A percentile compares a stretch with the other conserved stretches of the same genome.
These are phyloP conservation scores for Thalassiosira gravida DNA, from an alignment of 352 stramenopile species.

Conservation along the genomic window DNA sequence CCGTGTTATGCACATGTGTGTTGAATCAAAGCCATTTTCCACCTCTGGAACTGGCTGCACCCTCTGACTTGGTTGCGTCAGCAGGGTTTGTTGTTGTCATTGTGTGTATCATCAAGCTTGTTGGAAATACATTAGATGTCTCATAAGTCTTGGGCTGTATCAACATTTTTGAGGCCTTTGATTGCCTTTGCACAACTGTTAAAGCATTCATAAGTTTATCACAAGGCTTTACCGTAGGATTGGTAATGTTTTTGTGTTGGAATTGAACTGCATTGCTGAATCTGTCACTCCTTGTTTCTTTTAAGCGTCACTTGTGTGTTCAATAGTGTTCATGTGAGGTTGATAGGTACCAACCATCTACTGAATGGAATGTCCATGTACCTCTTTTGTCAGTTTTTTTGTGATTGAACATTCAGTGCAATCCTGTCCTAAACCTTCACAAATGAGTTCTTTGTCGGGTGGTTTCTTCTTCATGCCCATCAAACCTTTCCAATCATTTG, in stretches of 20 bases:
- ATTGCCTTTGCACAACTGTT: background rate
- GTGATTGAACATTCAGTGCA: too few relatives aligned
- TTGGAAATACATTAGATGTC: background rate
- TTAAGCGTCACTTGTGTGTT: constrained; percentile 10
- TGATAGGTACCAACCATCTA: constrained; percentile 53
- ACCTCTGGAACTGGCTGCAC: constrained; percentile 7
- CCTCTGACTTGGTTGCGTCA: background rate
- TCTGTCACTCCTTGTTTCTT: background rate
- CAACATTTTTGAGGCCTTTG: background rate
- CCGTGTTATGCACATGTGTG: background rate
- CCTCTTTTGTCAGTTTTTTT: constrained; percentile 2
- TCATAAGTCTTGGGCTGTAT: background rate
- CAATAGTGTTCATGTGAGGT: constrained; percentile 49
- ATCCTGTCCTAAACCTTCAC: too few relatives aligned
- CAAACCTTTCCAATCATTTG: too few relatives aligned
- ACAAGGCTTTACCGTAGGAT: background rate
- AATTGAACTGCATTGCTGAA: constrained; percentile 17
- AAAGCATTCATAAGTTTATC: constrained; percentile 5
- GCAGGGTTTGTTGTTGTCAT: background rate
- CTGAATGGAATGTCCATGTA: constrained; percentile 31
- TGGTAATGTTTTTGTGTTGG: constrained; percentile 13
- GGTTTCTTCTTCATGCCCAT: too few relatives aligned
- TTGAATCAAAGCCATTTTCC: background rate
- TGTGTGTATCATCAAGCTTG: background rate
- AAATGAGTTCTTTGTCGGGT: too few relatives aligned